phyloP scores from a whole-genome alignment of 306 rosid genomes.

The Glycine soja region DNA sequence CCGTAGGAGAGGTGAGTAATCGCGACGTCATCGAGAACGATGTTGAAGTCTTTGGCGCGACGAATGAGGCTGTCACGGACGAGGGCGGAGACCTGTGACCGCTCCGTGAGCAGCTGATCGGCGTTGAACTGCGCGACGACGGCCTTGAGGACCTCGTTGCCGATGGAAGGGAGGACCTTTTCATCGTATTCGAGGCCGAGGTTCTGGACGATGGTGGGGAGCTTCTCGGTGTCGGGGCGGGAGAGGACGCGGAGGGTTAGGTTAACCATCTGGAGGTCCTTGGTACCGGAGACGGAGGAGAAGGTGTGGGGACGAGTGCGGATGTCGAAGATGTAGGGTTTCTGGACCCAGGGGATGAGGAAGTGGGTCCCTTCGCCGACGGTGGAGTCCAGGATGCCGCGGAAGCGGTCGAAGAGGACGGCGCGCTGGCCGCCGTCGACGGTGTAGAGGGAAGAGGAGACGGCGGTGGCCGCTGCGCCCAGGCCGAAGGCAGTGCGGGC shows the following conservation, averaged over 20 bases:
- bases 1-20: slow-evolving; percentile 87
- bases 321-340: slow-evolving; percentile 90
- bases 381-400: slow-evolving; percentile 71
- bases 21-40: slow-evolving; percentile 84
- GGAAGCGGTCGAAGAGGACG: slow-evolving; percentile 90
- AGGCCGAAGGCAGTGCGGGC: slow-evolving; percentile 79
- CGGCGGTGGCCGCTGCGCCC: slow-evolving; percentile 61
- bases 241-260: slow-evolving; percentile 89
- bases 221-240: slow-evolving; percentile 75
- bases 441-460: slow-evolving; percentile 79
- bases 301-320: slow-evolving; percentile 89
- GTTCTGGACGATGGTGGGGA: slow-evolving; percentile 77
- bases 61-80: slow-evolving; percentile 78
- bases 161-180: slow-evolving; percentile 91
- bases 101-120: slow-evolving; percentile 88
- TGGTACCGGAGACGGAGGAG: slow-evolving; percentile 90
- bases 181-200: slow-evolving; percentile 95
- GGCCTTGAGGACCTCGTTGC: slow-evolving; percentile 88
- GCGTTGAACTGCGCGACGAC: slow-evolving; percentile 95
- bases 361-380: slow-evolving; percentile 86
- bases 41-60: slow-evolving; percentile 86
- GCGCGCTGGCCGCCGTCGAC: slow-evolving; percentile 98
- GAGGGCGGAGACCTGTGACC: slow-evolving; percentile 84
- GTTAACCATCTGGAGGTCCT: slow-evolving; percentile 90
- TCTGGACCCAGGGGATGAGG: slow-evolving; percentile 94